Percentiles rank a stretch among this genome's conserved stretches.
These are phyloP conservation scores for Aureobasidium sp. DNA, from an alignment of 2,329 filamentous ascomycete genomes.

Conservation along the genomic window DNA sequence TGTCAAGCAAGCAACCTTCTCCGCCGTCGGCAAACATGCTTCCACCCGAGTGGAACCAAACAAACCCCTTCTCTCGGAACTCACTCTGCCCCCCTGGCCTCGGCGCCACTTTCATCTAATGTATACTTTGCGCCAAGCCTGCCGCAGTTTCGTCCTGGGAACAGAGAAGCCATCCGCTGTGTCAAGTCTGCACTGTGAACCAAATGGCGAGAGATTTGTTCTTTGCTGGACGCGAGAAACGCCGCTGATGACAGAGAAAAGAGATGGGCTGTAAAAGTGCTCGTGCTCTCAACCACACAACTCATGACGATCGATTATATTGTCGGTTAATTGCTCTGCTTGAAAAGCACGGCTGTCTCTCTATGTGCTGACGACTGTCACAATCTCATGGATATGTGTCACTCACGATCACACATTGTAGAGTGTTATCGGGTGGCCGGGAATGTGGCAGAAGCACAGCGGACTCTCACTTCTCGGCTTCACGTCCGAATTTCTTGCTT, in stretches of 20 bases:
- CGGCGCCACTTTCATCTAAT: neutral
- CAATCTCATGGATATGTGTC: no score
- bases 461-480: neutral
- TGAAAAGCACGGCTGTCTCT: neutral
- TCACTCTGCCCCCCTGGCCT: neutral
- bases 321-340: neutral
- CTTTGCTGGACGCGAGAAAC: neutral
- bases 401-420: no score
- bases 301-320: neutral
- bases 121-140: neutral
- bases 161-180: conserved; percentile 1
- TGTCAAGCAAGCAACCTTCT: neutral
- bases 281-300: conserved; percentile 1
- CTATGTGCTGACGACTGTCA: no score
- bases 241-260: neutral
- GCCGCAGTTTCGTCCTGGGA: conserved; percentile 2
- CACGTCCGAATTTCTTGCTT: neutral
- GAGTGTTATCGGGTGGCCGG: no score
- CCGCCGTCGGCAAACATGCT: conserved; percentile 2
- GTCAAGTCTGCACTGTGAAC: neutral
- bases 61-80: neutral
- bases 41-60: conserved; percentile 3
- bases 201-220: neutral
- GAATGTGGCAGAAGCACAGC: neutral
- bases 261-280: neutral